These are phyloP conservation scores for Orbilia oligospora DNA, from an alignment of 2,329 filamentous ascomycete species.

Conservation along the genomic window DNA sequence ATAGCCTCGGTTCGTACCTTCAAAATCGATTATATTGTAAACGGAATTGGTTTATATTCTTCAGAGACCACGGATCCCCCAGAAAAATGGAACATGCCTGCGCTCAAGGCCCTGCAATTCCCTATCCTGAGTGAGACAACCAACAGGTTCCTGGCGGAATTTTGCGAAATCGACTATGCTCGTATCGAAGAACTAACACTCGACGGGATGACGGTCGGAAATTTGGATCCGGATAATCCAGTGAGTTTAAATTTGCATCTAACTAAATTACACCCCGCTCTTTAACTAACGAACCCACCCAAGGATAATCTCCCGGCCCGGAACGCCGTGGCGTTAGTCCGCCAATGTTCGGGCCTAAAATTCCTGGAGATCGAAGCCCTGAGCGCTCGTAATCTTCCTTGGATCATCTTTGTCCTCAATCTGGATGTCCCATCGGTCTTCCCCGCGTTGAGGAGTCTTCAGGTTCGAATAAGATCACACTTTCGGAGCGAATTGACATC, in stretches of 20 bases:
- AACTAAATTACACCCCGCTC: neutral
- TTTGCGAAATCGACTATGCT: neutral
- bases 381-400: neutral
- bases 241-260: neutral
- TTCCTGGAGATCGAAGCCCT: neutral
- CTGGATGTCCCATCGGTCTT: neutral
- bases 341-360: neutral
- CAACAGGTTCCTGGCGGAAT: neutral
- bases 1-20: neutral
- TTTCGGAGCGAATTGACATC: neutral
- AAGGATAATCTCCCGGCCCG: neutral
- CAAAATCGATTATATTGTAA: neutral
- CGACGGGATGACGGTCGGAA: neutral
- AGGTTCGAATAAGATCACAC: neutral
- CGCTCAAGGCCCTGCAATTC: neutral
- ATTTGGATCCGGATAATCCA: neutral
- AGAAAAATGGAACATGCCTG: neutral
- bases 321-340: neutral
- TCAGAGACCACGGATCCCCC: neutral
- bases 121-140: neutral
- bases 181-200: neutral
- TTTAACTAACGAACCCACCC: neutral
- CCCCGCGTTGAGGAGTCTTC: neutral
- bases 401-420: neutral
- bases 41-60: neutral